Evolutionary conservation across 768 basidiomycete species (phyloP).

Genomic region (Hypsizygus marmoreus): DNA sequence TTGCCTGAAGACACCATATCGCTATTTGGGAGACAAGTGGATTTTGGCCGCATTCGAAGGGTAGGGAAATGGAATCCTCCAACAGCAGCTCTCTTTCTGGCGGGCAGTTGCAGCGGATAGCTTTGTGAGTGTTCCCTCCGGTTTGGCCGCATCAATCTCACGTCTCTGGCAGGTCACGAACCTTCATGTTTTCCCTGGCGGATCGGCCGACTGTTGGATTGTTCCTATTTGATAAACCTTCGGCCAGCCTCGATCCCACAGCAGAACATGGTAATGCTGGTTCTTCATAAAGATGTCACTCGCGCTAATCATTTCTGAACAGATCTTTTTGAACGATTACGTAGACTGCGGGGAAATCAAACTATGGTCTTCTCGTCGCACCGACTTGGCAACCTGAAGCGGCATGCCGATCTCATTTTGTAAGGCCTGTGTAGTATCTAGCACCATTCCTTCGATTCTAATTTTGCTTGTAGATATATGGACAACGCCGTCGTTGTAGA

Average conservation of each 20-base stretch:
- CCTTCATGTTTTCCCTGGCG: conserved; percentile 68
- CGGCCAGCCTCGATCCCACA: conserved; percentile 70
- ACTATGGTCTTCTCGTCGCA: conserved; percentile 86
- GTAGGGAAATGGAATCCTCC: conserved; percentile 44
- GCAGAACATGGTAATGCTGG: conserved; percentile 63
- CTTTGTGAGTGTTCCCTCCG: conserved; percentile 57
- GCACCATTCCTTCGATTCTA: background rate
- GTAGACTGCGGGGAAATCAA: conserved; percentile 67
- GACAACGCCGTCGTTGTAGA: conserved; percentile 61
- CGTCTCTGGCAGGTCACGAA: conserved; percentile 49
- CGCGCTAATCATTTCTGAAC: background rate
- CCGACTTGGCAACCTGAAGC: conserved; percentile 68
- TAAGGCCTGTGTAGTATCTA: conserved; percentile 28
- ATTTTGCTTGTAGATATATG: conserved; percentile 56
- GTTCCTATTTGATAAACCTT: conserved; percentile 72
- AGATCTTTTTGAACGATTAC: conserved; percentile 73
- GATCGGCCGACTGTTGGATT: conserved; percentile 54
- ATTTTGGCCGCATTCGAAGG: conserved; percentile 47
- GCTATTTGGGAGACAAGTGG: conserved; percentile 61
- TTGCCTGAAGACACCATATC: conserved; percentile 65
- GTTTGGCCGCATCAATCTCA: conserved; percentile 8
- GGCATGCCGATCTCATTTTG: conserved; percentile 72
- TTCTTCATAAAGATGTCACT: too few species aligned
- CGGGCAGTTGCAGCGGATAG: conserved; percentile 76
- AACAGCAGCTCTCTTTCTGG: conserved; percentile 52